Percentiles rank a stretch among this genome's conserved stretches.
These are phyloP conservation scores for Linaria vulgaris DNA, from an alignment of 257 asterid species.

Conservation along the genomic window DNA sequence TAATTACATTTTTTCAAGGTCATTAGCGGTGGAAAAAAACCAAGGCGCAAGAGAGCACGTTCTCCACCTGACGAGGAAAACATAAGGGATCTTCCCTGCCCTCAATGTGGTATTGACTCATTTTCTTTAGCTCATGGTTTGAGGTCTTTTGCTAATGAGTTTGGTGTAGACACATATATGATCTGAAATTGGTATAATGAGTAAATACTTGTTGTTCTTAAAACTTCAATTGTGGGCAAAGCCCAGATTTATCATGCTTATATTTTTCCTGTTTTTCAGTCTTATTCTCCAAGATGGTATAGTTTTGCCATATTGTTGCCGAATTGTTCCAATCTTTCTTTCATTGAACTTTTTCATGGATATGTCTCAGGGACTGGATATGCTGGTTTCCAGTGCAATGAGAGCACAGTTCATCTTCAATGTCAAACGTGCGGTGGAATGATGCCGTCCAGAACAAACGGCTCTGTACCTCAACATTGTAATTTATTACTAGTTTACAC, in stretches of 20 bases:
- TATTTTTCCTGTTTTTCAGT: constrained; percentile 6
- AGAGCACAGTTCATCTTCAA: constrained; percentile 81
- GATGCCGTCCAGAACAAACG: constrained; percentile 84
- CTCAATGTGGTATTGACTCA: constrained; percentile 75
- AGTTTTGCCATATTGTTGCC: constrained; percentile 1
- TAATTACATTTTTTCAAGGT: constrained; percentile 45
- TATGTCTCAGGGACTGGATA: constrained; percentile 54
- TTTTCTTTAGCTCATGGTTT: constrained; percentile 25
- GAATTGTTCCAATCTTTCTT: constrained; percentile 12
- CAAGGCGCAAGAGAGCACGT: constrained; percentile 59
- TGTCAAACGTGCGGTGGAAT: constrained; percentile 91
- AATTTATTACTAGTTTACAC: constrained; percentile 27
- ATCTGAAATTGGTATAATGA: not conserved
- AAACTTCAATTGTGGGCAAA: constrained; percentile 15
- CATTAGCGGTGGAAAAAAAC: constrained; percentile 48
- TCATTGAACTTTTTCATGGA: constrained; percentile 18
- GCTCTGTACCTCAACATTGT: constrained; percentile 76
- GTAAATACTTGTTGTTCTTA: constrained; percentile 6
- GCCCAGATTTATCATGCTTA: constrained; percentile 11
- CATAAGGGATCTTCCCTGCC: constrained; percentile 56
- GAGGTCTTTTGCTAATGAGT: constrained; percentile 14
- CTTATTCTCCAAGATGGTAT: constrained; percentile 9
- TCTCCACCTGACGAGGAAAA: constrained; percentile 49
- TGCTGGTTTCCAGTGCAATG: constrained; percentile 71
- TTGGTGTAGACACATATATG: not conserved